phyloP scores from a whole-genome alignment of 495 filamentous ascomycete genomes.

The Lepidopterella palustris region DNA sequence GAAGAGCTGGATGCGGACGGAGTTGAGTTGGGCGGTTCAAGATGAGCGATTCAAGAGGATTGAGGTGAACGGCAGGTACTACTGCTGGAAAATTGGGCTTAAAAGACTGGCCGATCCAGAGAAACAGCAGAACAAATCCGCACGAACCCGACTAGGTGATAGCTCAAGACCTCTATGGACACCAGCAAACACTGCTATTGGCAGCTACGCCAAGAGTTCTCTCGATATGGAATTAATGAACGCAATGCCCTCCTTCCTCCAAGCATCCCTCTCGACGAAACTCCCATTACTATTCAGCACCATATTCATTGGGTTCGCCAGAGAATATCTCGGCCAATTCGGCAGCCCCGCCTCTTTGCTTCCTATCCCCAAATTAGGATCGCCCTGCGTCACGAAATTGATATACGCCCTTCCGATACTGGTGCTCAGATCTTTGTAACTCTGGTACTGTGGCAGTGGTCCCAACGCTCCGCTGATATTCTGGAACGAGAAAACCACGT shows the following conservation, averaged over 20 bases:
- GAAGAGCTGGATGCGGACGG: constrained; percentile 2
- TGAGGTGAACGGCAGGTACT: not conserved
- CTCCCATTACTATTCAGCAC: constrained; percentile 39
- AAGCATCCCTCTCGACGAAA: constrained; percentile 39
- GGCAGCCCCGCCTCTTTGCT: constrained; percentile 19
- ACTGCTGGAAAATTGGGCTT: too few species aligned
- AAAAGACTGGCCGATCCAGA: too few species aligned
- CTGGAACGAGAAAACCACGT: constrained; percentile 29
- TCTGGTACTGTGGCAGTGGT: constrained; percentile 28
- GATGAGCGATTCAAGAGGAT: not conserved
- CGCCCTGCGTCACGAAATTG: constrained; percentile 20
- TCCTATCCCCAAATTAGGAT: constrained; percentile 21
- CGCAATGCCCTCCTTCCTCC: constrained; percentile 38
- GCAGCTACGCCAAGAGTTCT: constrained; percentile 23
- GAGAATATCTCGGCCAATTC: constrained; percentile 44
- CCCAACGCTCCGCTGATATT: constrained; percentile 30
- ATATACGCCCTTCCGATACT: constrained; percentile 27
- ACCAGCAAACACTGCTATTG: not conserved
- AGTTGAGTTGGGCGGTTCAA: constrained; percentile 3
- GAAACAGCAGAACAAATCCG: too few species aligned
- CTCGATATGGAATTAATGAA: constrained; percentile 39
- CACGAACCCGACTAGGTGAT: not conserved
- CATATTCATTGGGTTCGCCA: constrained; percentile 39
- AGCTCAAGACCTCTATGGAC: not conserved
- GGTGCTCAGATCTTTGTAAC: constrained; percentile 24